phyloP scores from a whole-genome alignment of 495 filamentous ascomycete species.

The Penicilliopsis zonata region DNA sequence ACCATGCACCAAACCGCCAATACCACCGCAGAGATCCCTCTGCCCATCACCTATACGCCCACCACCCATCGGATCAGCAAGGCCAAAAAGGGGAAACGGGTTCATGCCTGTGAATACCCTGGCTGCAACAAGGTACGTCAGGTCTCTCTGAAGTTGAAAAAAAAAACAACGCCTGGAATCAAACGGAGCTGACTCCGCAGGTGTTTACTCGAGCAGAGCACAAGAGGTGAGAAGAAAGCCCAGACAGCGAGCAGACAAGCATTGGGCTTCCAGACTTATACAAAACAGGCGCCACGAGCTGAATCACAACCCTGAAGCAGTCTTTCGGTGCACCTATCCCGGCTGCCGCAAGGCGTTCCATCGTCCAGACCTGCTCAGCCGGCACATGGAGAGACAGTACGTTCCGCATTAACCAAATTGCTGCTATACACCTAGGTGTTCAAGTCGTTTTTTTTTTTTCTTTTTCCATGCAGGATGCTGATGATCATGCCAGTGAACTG shows the following conservation, averaged over 20 bases:
- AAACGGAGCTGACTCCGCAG: constrained; percentile 18
- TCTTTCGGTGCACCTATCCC: constrained; percentile 51
- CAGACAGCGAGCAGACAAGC: neutral
- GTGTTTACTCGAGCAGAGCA: constrained; percentile 83
- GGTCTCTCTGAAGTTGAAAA: neutral
- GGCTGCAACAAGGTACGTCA: constrained; percentile 51
- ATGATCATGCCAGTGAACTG: constrained; percentile 13
- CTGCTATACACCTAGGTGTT: too few species aligned
- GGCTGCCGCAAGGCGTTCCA: constrained; percentile 73
- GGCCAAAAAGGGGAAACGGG: constrained; percentile 72
- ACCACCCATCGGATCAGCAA: constrained; percentile 67
- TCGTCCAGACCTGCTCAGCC: constrained; percentile 61
- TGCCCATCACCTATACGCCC: constrained; percentile 46
- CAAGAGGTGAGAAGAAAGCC: constrained; percentile 42
- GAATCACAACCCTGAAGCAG: constrained; percentile 63
- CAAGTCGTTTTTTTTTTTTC: constrained; percentile 21
- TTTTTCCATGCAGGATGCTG: neutral
- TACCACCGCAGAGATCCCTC: constrained; percentile 14
- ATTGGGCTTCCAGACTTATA: neutral
- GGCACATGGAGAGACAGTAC: constrained; percentile 77
- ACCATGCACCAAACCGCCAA: constrained; percentile 16
- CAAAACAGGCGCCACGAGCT: constrained; percentile 65
- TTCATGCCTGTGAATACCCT: constrained; percentile 55
- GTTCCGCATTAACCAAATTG: neutral
- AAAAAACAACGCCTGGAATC: too few species aligned